phyloP scores from a whole-genome alignment of 2,329 filamentous ascomycete genomes.

The Phyllosticta citrichinensis region DNA sequence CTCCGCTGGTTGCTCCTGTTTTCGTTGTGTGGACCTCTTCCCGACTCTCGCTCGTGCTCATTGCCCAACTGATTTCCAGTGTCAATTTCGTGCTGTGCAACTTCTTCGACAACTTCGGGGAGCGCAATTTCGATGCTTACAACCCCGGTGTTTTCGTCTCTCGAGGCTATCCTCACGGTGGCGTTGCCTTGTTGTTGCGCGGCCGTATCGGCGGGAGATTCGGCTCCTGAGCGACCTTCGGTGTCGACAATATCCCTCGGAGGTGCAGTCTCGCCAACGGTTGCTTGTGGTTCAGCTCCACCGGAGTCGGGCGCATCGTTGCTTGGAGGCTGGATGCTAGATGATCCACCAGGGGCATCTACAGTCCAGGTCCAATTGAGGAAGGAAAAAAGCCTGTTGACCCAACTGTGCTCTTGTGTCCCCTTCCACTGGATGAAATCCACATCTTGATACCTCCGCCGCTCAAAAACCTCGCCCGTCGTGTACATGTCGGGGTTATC shows the following conservation, averaged over 20 bases:
- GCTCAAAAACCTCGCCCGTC: conserved; percentile 22
- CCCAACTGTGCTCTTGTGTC: conserved; percentile 16
- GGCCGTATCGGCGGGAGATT: conserved; percentile 9
- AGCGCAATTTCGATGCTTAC: conserved; percentile 29
- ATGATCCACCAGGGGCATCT: neutral
- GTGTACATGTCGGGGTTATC: conserved; percentile 10
- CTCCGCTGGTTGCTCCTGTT: neutral
- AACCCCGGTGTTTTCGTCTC: conserved; percentile 20
- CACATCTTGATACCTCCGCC: conserved; percentile 13
- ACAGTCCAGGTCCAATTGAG: conserved; percentile 19
- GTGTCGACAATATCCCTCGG: neutral
- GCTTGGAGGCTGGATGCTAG: neutral
- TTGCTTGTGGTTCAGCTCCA: neutral
- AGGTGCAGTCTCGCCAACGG: neutral
- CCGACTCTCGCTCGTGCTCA: neutral
- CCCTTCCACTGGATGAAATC: conserved; percentile 17
- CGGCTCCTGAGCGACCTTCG: conserved; percentile 7
- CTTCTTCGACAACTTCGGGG: conserved; percentile 15
- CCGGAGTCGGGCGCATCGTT: neutral
- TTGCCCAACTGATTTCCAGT: conserved; percentile 13
- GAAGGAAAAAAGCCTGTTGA: conserved; percentile 17
- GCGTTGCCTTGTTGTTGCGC: conserved; percentile 19
- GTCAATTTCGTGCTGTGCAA: conserved; percentile 14
- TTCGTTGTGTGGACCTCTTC: neutral
- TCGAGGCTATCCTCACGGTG: conserved; percentile 28